Evolutionary conservation across 139 green algal genomes (phyloP).

Genomic region (Trebouxia sp.): DNA sequence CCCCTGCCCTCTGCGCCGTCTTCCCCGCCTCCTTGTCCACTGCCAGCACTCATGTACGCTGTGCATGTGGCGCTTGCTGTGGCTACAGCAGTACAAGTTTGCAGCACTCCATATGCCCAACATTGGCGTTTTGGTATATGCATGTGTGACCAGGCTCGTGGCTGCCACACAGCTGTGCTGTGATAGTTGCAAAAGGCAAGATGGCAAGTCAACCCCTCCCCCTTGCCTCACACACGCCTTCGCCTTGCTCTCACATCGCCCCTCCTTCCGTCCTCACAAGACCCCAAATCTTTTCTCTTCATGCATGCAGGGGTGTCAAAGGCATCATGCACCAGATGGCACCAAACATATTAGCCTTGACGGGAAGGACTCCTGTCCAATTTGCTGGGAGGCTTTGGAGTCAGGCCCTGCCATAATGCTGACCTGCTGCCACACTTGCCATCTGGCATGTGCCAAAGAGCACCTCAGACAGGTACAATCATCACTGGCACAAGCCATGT

Average conservation of each 20-base stretch:
- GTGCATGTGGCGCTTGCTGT: no score
- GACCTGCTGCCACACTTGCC: neutral
- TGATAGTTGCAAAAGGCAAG: no score
- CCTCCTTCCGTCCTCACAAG: neutral
- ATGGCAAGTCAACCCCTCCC: neutral
- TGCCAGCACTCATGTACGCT: no score
- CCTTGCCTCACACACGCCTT: neutral
- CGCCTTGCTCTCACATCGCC: neutral
- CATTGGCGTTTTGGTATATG: neutral
- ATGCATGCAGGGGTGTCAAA: neutral
- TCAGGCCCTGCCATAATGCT: constrained; percentile 11
- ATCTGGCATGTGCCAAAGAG: constrained; percentile 20
- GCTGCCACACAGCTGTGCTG: no score
- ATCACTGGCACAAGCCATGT: neutral
- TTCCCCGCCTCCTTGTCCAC: no score
- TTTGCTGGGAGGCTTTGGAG: neutral
- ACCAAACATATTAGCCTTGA: neutral
- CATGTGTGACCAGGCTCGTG: neutral
- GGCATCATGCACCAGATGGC: neutral
- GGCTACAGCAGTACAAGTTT: no score
- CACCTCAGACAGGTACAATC: constrained; percentile 20
- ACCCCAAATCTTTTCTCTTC: neutral
- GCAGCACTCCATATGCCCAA: neutral
- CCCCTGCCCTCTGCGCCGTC: no score
- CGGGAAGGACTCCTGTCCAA: neutral